Evolutionary conservation across 176 grass and related monocot species (phyloP).

Genomic region (Oryza coarctata): DNA sequence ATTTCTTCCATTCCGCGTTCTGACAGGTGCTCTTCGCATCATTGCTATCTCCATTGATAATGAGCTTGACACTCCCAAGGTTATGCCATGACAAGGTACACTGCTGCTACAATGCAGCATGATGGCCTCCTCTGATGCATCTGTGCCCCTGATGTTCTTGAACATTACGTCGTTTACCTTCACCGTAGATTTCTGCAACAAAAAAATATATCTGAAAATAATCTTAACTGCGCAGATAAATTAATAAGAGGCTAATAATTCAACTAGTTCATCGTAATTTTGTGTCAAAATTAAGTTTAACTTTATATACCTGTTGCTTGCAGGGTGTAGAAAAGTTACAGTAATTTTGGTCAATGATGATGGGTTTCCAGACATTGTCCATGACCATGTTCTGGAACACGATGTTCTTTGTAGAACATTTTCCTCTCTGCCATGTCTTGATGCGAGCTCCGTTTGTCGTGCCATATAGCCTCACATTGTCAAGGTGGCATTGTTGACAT

Average conservation of each 20-base stretch:
- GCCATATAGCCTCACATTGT: constrained; percentile 30
- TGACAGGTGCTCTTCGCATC: neutral
- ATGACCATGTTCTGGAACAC: constrained; percentile 49
- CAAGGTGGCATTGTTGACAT: constrained; percentile 46
- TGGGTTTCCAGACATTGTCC: constrained; percentile 48
- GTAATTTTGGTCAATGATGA: constrained; percentile 63
- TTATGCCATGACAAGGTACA: neutral
- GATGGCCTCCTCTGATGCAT: neutral
- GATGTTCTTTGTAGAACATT: constrained; percentile 43
- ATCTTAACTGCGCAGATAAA: neutral
- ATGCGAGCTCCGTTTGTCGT: constrained; percentile 61
- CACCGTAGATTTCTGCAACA: constrained; percentile 31
- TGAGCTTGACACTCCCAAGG: neutral
- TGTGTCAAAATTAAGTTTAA: neutral
- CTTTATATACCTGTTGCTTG: neutral
- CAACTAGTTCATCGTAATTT: neutral
- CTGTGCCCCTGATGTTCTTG: constrained; percentile 33
- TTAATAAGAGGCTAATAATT: neutral
- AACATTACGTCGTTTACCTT: constrained; percentile 51
- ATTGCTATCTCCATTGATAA: neutral
- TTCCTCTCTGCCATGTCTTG: constrained; percentile 61
- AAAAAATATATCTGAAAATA: neutral
- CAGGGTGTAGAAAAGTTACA: constrained; percentile 32
- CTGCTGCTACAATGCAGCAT: neutral
- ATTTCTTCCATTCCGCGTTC: neutral